Evolutionary conservation across 768 basidiomycete genomes (phyloP).

Genomic region (Amanita muscaria): DNA sequence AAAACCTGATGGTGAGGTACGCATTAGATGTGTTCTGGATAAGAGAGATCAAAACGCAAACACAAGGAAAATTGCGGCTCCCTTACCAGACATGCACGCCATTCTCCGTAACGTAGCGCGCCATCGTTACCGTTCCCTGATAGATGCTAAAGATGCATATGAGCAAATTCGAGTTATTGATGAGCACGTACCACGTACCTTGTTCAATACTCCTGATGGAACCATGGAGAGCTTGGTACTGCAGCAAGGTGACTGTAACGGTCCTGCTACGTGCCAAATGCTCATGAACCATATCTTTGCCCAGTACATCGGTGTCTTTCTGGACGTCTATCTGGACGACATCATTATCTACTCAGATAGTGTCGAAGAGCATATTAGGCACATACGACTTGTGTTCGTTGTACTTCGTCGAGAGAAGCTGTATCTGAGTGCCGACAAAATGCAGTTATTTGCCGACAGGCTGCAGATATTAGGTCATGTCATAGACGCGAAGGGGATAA

Average conservation of each 20-base stretch:
- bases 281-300: slow-evolving; percentile 29
- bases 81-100: slow-evolving; percentile 20
- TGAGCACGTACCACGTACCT: slow-evolving; percentile 20
- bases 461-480: slow-evolving; percentile 27
- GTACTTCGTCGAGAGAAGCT: slow-evolving; percentile 20
- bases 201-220: slow-evolving; percentile 23
- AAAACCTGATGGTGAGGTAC: slow-evolving; percentile 4
- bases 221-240: slow-evolving; percentile 23
- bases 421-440: slow-evolving; percentile 22
- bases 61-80: slow-evolving; percentile 21
- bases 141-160: no score
- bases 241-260: slow-evolving; percentile 20
- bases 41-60: slow-evolving; percentile 27
- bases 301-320: slow-evolving; percentile 22
- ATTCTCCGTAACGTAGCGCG: no score
- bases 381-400: slow-evolving; percentile 20
- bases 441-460: slow-evolving; percentile 15
- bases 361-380: slow-evolving; percentile 23
- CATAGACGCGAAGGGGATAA: slow-evolving; percentile 24
- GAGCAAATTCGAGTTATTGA: slow-evolving; percentile 24
- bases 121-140: slow-evolving; percentile 15
- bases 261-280: slow-evolving; percentile 25
- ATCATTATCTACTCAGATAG: slow-evolving; percentile 33
- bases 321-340: slow-evolving; percentile 23
- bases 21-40: slow-evolving; percentile 25